These are phyloP conservation scores for Pyrenophora graminea DNA, from an alignment of 2,329 filamentous ascomycete genomes.

Conservation along the genomic window DNA sequence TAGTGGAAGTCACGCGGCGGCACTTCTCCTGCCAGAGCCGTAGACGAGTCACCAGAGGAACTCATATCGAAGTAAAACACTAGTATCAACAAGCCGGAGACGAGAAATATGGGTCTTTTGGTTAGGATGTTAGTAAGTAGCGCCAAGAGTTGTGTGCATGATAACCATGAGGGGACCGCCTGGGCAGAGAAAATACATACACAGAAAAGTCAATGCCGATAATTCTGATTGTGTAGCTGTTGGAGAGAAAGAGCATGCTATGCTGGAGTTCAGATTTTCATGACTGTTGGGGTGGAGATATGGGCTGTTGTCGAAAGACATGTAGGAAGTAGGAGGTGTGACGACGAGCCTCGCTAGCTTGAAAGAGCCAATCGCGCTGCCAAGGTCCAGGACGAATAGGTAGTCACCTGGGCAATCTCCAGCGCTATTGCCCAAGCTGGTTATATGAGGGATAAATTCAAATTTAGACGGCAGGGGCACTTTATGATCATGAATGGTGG, in stretches of 20 bases:
- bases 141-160: too few species aligned
- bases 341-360: constrained; percentile 6
- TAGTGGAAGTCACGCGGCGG: constrained; percentile 47
- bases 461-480: not conserved
- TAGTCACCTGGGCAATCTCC: not conserved
- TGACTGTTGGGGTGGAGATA: not conserved
- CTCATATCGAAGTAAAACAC: constrained; percentile 15
- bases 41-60: not conserved
- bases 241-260: constrained; percentile 11
- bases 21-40: constrained; percentile 4
- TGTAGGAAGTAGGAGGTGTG: not conserved
- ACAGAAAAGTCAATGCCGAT: constrained; percentile 10
- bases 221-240: constrained; percentile 1
- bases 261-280: not conserved
- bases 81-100: constrained; percentile 11
- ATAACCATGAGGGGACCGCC: not conserved
- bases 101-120: constrained; percentile 21
- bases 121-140: not conserved
- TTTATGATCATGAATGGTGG: constrained; percentile 9
- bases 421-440: not conserved
- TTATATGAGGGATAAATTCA: not conserved
- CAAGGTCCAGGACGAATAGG: constrained; percentile 1
- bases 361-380: constrained; percentile 12
- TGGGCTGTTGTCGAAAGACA: not conserved
- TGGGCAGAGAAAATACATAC: not conserved